These are phyloP conservation scores for Aegilops tauschii DNA, from an alignment of 176 grass and related monocot genomes.

Conservation along the genomic window DNA sequence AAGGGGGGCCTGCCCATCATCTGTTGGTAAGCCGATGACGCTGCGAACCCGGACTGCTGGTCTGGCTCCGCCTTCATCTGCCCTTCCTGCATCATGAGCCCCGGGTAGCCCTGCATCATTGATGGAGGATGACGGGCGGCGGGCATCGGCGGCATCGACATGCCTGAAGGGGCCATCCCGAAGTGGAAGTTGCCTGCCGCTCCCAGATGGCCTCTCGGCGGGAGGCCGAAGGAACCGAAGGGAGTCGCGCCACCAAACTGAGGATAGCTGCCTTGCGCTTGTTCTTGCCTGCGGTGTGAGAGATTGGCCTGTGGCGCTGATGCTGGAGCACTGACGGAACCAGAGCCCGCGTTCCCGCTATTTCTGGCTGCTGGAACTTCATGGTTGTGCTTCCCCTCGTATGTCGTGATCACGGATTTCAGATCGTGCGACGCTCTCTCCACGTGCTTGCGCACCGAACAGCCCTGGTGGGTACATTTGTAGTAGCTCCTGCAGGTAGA, in stretches of 20 bases:
- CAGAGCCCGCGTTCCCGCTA: conserved; percentile 44
- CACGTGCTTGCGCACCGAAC: conserved; percentile 91
- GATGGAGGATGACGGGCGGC: conserved; percentile 17
- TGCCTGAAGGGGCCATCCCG: conserved; percentile 50
- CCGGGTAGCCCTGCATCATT: conserved; percentile 38
- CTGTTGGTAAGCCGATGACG: conserved; percentile 51
- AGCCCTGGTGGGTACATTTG: conserved; percentile 86
- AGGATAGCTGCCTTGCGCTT: conserved; percentile 23
- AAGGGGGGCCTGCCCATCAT: conserved; percentile 73
- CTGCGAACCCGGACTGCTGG: conserved; percentile 19
- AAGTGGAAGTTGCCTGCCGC: conserved; percentile 52
- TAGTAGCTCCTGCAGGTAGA: conserved; percentile 89
- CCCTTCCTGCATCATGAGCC: conserved; percentile 60
- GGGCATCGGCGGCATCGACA: conserved; percentile 54
- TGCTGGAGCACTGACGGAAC: conserved; percentile 1
- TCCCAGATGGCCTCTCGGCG: conserved; percentile 47
- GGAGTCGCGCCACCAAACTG: conserved; percentile 41
- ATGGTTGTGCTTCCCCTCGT: conserved; percentile 97
- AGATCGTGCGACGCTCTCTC: conserved; percentile 98
- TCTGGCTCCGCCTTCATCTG: conserved; percentile 53
- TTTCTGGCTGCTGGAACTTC: conserved; percentile 93
- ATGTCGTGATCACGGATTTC: conserved; percentile 93
- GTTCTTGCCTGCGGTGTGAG: conserved; percentile 41
- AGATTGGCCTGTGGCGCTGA: conserved; percentile 27
- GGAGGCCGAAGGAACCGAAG: conserved; percentile 48